Base-by-base conservation (phyloP, 164 flowering plant genomes). In the Akebia trifoliata region DNA sequence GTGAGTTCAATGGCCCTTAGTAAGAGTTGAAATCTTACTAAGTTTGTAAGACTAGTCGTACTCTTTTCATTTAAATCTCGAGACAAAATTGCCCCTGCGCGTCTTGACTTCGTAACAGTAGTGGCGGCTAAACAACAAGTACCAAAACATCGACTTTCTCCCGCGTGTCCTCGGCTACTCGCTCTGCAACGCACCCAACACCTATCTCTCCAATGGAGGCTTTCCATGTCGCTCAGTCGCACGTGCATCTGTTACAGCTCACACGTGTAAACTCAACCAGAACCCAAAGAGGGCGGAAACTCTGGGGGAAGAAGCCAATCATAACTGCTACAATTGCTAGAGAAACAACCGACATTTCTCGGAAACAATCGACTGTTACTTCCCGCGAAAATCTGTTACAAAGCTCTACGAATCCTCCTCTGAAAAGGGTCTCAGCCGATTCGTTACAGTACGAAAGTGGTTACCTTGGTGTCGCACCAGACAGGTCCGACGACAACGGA, bases 361-460 rank as follows among this genome's bases (percentile, higher is more conserved):
- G 15, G 17, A 50, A 50, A 26, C 51, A 31, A 31, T 25, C 53
- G 0, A 48, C 30, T 0, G 35, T 49, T 30, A n/a, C 32, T 8
- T 28, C 17, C 15, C 35, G 30, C 7, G 21, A 49, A 29, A 29
- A 29, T 8, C 52, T 21, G 17, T 29, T 15, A 22, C 21, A 49
- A n/a, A 40, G 28, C 6, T 35, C 60, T 8, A 42, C 71, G 3
- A 25, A 56, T 4, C 35, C 54, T 14, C 46, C 70, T 1, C 60
- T 69, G 18, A 57, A 25, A 50, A 67, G 42, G 36, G 80, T 78
- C 2, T 75, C 89, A 1, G 17, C 90, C 22, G 75, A 65, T 28
- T 86, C 97, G 4, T 72, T 94, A 45, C 86, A 79, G 69, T 94
- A 84, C 57, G 85, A 86, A 18, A 53, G 85, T 20, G 99, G 99